Evolutionary conservation across 352 stramenopile species (phyloP).

Genomic region (Globisporangium spinosum): DNA sequence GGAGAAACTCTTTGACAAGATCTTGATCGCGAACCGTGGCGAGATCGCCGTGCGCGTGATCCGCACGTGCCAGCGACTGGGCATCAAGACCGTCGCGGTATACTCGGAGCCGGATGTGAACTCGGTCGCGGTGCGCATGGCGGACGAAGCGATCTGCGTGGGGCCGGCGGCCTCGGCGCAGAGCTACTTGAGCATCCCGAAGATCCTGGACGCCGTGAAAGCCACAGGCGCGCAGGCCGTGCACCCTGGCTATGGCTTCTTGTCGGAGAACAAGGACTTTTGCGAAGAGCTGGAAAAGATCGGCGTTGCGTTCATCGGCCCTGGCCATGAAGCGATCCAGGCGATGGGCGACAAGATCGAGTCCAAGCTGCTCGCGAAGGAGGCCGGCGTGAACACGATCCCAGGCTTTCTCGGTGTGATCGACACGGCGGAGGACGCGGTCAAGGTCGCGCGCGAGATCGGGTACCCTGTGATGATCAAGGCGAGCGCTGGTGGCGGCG

Average conservation of each 20-base stretch:
- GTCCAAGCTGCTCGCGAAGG: constrained; percentile 92
- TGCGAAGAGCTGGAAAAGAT: constrained; percentile 65
- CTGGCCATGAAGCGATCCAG: constrained; percentile 80
- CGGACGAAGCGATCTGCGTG: constrained; percentile 73
- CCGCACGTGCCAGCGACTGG: constrained; percentile 83
- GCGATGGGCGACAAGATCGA: constrained; percentile 95
- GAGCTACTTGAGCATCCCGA: constrained; percentile 91
- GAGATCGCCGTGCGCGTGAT: constrained; percentile 95
- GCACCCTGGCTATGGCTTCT: constrained; percentile 94
- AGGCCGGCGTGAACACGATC: constrained; percentile 92
- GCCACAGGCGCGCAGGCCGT: constrained; percentile 89
- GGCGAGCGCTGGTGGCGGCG: constrained; percentile 92
- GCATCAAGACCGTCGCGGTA: constrained; percentile 93
- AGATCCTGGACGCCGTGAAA: constrained; percentile 86
- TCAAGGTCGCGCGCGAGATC: constrained; percentile 90
- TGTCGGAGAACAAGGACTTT: constrained; percentile 94
- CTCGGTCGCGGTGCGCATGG: constrained; percentile 80
- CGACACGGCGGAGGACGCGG: constrained; percentile 67
- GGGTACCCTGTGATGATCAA: constrained; percentile 99
- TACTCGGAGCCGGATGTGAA: constrained; percentile 91
- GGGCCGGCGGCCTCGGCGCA: constrained; percentile 69
- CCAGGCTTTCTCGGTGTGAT: constrained; percentile 91
- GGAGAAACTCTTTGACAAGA: constrained; percentile 88
- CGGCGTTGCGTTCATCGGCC: constrained; percentile 89
- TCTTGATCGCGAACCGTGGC: constrained; percentile 90